Evolutionary conservation across 176 grass and related monocot species (phyloP).

Genomic region (Zizania latifolia): DNA sequence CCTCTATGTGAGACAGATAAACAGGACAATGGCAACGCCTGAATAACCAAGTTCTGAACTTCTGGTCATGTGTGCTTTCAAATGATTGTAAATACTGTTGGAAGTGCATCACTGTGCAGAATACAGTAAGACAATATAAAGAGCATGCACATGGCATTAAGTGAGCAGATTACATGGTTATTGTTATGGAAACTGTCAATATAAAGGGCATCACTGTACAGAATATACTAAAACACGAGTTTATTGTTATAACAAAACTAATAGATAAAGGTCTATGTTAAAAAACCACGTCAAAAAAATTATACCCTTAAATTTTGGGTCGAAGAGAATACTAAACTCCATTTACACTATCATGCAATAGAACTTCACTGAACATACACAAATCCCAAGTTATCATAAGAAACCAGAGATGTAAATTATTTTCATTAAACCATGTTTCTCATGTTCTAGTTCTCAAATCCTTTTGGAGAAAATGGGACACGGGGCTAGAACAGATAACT

Average conservation of each 20-base stretch:
- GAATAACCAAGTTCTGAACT: background rate
- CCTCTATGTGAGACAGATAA: background rate
- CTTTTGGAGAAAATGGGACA: background rate
- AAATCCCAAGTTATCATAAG: background rate
- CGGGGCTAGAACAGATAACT: background rate
- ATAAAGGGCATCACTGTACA: too few species aligned
- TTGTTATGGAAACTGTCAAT: background rate
- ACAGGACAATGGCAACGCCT: background rate
- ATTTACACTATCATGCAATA: background rate
- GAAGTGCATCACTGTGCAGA: background rate
- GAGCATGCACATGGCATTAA: background rate
- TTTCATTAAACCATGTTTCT: background rate
- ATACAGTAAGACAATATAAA: background rate
- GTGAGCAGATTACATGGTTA: background rate
- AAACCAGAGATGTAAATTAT: background rate
- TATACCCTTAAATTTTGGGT: too few species aligned
- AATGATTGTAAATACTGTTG: background rate
- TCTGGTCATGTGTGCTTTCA: conserved; percentile 8
- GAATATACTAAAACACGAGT: background rate
- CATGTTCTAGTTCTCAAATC: background rate
- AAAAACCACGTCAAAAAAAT: too few species aligned
- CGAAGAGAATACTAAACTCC: background rate
- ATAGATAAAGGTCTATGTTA: too few species aligned
- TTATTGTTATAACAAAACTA: too few species aligned
- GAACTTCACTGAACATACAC: background rate